Base-by-base conservation (phyloP, 129 eudicot species). In the sunflower (Helianthus annuus) region DNA sequence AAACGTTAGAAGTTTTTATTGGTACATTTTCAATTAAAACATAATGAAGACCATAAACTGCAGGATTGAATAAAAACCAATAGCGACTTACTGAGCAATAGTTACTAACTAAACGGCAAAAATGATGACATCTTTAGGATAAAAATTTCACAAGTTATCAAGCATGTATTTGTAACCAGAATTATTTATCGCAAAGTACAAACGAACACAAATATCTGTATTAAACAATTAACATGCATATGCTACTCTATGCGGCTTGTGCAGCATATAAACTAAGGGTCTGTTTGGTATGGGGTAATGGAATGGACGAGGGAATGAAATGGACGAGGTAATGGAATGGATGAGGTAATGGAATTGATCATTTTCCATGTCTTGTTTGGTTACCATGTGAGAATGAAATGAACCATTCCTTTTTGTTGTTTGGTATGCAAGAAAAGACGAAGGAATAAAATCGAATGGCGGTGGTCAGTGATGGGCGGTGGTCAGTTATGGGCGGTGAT, bases 101-200 rank as follows among this genome's bases (percentile, higher is more conserved):
- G 29, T 54, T 27, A 59, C 17, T 29, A 66, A 4, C 17, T 2
- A 2, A 10, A 6, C 60, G 49, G 45, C 14, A 48, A 13, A 14
- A 68, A 49, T 68, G 60, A 49, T 22, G n/a, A 9, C 11, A n/a
- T 51, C 56, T 14, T 70, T 70, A 19, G 16, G 42, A 39, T 64
- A 9, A 48, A 51, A n/a, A 51, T 0, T 51, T 51, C 9, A 51
- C 8, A 51, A 51, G 56, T n/a, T 51, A 14, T 14, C 9, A n/a
- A 51, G 5, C 24, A 51, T 51, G 56, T 49, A 51, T 51, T 51
- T 2, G 10, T 42, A 42, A 42, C 46, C 2, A 42, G 11, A 42
- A 42, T 42, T 42, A 42, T 42, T 42, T 42, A 42, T 42, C 46
- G 10, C 46, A 6, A 42, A 42, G 36, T 42, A 42, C 56, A 22